A percentile compares a stretch with the other conserved stretches of the same genome.
Conservation (phyloP, 2,329 filamentous ascomycete species). For the Penicillium sp. region DNA sequence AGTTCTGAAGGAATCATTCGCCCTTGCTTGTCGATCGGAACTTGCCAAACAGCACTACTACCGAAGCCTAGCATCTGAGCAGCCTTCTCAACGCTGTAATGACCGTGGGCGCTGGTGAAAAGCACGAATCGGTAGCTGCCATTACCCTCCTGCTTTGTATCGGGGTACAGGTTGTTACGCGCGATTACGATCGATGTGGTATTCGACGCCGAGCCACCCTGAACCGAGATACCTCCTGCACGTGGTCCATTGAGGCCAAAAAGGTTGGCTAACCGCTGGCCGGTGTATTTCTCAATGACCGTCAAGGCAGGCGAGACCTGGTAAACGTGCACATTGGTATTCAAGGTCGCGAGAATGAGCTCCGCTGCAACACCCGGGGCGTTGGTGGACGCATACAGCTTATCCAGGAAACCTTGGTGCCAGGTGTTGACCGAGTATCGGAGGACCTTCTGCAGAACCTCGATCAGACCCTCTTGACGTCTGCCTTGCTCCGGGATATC, state of each 20-base stretch:
- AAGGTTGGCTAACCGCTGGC: slow-evolving; percentile 68
- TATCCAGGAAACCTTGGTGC: slow-evolving; percentile 95
- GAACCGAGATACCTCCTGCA: slow-evolving; percentile 71
- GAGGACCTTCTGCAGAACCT: slow-evolving; percentile 69
- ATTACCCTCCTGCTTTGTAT: slow-evolving; percentile 74
- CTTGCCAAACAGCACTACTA: slow-evolving; percentile 67
- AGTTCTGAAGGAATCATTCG: slow-evolving; percentile 70
- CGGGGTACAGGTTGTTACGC: slow-evolving; percentile 79
- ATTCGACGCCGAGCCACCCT: slow-evolving; percentile 84
- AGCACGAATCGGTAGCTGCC: slow-evolving; percentile 66
- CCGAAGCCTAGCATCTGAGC: slow-evolving; percentile 90
- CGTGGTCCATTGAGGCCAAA: slow-evolving; percentile 73
- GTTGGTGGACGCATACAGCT: slow-evolving; percentile 88
- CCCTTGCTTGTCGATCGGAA: slow-evolving; percentile 72
- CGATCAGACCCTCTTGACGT: slow-evolving; percentile 71
- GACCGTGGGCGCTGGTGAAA: slow-evolving; percentile 86
- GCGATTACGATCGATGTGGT: slow-evolving; percentile 82
- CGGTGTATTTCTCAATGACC: slow-evolving; percentile 82
- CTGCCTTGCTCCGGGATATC: slow-evolving; percentile 59
- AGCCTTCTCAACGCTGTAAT: slow-evolving; percentile 94
- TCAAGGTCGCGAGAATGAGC: slow-evolving; percentile 78
- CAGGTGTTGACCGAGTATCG: slow-evolving; percentile 96
- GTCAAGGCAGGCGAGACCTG: slow-evolving; percentile 88
- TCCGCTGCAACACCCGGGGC: slow-evolving; percentile 84
- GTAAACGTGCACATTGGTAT: slow-evolving; percentile 94